Base-by-base conservation (phyloP, 1,139 yeast species). In the Hansenula anomala region DNA sequence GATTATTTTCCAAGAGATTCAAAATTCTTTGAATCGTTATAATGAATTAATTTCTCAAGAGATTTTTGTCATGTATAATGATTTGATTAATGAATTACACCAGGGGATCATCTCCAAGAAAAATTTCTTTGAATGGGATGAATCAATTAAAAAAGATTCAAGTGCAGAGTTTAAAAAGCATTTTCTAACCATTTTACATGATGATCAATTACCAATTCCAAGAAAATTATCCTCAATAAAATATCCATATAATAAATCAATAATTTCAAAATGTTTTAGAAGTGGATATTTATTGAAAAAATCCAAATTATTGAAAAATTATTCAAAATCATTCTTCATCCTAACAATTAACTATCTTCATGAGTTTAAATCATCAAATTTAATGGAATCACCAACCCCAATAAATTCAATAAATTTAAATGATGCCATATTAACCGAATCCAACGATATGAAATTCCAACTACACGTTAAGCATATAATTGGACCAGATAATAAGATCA, bases 61-160 rank as follows among this genome's bases (percentile, higher is more conserved):
- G 55, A 71, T 81, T 33, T 70, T 77, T 28, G 56, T 80, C 2
- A 72, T 75, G 42, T 70, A 78, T 34, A 71, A 75, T 40, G 75
- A 72, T 49, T 61, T 84, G 49, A 71, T 81, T 40, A 78, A 78
- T 37, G 83, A 78, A 54, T 64, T 84, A 43, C 72, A 71, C 44
- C 69, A 78, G 40, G 89, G 90, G 8, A 73, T 83, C 41, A 64
- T 82, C 35, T 64, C 77, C 24, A 80, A 80, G 51, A 83, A 79
- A 41, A 66, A 78, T 6, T 73, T 70, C 24, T 68, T 76, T 48
- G 94, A 84, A 61, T 84, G 92, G 92, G 87, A 82, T 54, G 74
- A 77, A 30, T 83, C 82, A 47, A 80, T 84, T 38, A 55, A 32
- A 1, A 66, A 76, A 39, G 80, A 80, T 43, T 16, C 34, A 2